A percentile compares a stretch with the other conserved stretches of the same genome.
Conservation (phyloP, 257 asterid species). For the Gynochthodes officinalis region DNA sequence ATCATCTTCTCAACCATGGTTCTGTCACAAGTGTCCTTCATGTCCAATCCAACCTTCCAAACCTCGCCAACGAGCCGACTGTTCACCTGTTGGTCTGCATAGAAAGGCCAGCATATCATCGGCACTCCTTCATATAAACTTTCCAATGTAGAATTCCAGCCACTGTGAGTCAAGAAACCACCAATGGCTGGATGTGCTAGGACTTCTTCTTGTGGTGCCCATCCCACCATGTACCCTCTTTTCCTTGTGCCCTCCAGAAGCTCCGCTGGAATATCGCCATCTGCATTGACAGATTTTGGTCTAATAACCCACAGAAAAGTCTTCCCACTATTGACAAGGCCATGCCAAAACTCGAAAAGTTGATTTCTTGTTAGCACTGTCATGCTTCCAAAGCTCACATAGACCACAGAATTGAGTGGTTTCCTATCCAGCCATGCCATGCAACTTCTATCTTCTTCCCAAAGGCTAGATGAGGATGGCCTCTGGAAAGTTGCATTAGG, state of each 20-base stretch:
- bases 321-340: slow-evolving; percentile 30
- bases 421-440: slow-evolving; percentile 28
- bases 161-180: slow-evolving; percentile 28
- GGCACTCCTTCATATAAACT: slow-evolving; percentile 28
- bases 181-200: slow-evolving; percentile 29
- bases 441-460: slow-evolving; percentile 27
- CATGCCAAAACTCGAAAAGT: slow-evolving; percentile 34
- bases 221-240: slow-evolving; percentile 28
- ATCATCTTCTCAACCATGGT: slow-evolving; percentile 19
- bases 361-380: slow-evolving; percentile 19
- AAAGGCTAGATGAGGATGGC: slow-evolving; percentile 5
- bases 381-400: slow-evolving; percentile 32
- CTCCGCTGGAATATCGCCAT: slow-evolving; percentile 15
- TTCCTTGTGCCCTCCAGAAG: slow-evolving; percentile 19
- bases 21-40: slow-evolving; percentile 37
- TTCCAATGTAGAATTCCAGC: slow-evolving; percentile 31
- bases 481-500: not conserved
- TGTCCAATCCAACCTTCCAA: slow-evolving; percentile 35
- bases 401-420: slow-evolving; percentile 30
- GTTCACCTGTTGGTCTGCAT: slow-evolving; percentile 33
- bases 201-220: slow-evolving; percentile 38
- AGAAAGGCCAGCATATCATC: slow-evolving; percentile 34
- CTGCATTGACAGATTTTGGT: slow-evolving; percentile 6
- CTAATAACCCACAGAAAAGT: slow-evolving; percentile 30
- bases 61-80: slow-evolving; percentile 34